Evolutionary conservation across 805 yeast species (phyloP).

Genomic region (Suhomyces faveliae): DNA sequence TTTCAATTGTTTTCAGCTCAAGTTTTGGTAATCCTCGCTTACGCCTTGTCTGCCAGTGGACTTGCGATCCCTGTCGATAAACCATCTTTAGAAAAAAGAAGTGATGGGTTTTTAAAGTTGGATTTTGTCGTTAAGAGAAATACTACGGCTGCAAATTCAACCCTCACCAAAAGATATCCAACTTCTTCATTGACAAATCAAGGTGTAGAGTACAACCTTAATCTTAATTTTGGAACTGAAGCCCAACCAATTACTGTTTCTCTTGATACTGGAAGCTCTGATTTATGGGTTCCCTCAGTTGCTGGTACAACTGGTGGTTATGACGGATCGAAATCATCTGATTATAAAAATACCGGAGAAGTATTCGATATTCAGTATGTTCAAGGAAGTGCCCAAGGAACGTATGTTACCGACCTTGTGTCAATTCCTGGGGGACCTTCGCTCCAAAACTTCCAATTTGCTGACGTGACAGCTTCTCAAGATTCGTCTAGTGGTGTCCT

Average conservation of each 20-base stretch:
- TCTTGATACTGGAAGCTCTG: slow-evolving; percentile 10
- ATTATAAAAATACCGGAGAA: neutral
- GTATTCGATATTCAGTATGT: slow-evolving; percentile 4
- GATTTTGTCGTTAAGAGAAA: neutral
- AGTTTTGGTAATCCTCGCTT: neutral
- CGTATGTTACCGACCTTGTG: slow-evolving; percentile 9
- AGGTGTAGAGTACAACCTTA: slow-evolving; percentile 7
- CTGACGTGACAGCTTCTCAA: slow-evolving; percentile 6
- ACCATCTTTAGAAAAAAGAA: neutral
- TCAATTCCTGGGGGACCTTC: slow-evolving; percentile 3
- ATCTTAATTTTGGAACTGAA: slow-evolving; percentile 5
- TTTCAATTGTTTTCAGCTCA: neutral
- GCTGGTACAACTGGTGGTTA: slow-evolving; percentile 3
- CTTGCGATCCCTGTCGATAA: neutral
- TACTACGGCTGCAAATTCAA: neutral
- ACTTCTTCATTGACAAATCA: neutral
- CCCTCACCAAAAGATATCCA: neutral
- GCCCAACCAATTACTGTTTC: neutral
- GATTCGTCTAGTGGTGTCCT: neutral
- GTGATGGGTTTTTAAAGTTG: neutral
- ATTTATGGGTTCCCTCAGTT: slow-evolving; percentile 9
- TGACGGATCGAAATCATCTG: slow-evolving; percentile 2
- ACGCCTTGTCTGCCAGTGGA: neutral
- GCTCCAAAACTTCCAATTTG: slow-evolving; percentile 8
- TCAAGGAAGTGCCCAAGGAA: slow-evolving; percentile 6